phyloP scores from a whole-genome alignment of 129 eudicot genomes.

The Flaveria ramosissima region DNA sequence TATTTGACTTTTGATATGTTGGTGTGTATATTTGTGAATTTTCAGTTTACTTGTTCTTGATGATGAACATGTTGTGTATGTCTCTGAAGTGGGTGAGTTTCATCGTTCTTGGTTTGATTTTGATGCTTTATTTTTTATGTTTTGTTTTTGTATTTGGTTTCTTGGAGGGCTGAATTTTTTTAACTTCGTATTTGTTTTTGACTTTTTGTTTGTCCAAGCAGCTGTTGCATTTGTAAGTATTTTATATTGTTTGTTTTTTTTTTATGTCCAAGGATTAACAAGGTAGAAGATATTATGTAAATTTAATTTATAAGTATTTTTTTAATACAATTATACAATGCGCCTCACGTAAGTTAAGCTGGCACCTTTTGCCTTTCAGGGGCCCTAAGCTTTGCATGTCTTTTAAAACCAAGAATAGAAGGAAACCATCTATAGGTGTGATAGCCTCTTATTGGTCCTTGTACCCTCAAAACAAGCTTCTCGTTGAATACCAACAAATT shows the following conservation, averaged over 20 bases:
- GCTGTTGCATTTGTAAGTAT: background rate
- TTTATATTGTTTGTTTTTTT: background rate
- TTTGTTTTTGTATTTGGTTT: background rate
- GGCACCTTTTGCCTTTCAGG: no score
- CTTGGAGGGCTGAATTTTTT: background rate
- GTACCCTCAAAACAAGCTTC: background rate
- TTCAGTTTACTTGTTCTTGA: slow-evolving; percentile 4
- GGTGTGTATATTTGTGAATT: background rate
- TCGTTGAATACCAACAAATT: background rate
- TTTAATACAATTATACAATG: background rate
- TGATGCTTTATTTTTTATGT: slow-evolving; percentile 12
- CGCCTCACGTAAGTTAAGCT: background rate
- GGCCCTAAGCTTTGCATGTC: background rate
- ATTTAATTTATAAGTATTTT: background rate
- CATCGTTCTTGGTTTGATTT: slow-evolving; percentile 2
- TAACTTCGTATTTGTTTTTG: background rate
- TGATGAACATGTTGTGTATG: background rate
- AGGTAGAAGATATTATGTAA: background rate
- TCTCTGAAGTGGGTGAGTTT: slow-evolving; percentile 14
- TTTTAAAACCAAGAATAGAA: background rate
- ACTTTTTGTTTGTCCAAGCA: background rate
- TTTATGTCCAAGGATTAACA: background rate
- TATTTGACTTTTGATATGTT: background rate
- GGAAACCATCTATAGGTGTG: background rate
- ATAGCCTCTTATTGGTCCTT: background rate